Conservation (phyloP, 2,329 filamentous ascomycete species). For the Diaporthe sp. region DNA sequence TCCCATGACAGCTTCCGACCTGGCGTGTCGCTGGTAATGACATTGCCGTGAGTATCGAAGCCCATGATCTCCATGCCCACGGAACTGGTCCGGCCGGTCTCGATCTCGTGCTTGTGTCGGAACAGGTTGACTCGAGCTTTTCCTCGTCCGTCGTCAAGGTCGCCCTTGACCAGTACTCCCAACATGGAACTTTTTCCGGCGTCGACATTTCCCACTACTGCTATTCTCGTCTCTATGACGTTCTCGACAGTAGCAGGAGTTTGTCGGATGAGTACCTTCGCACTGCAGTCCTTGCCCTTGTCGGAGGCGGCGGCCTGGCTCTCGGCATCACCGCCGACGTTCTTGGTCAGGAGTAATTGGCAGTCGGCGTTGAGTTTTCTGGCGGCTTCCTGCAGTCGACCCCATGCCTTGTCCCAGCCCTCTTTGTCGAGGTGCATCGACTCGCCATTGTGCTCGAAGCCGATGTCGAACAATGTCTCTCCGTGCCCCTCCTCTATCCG, state of each 20-base stretch:
- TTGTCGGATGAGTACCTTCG: slow-evolving; percentile 89
- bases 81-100: slow-evolving; percentile 93
- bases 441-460: slow-evolving; percentile 90
- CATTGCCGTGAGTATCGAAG: slow-evolving; percentile 88
- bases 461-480: slow-evolving; percentile 92
- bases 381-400: slow-evolving; percentile 75
- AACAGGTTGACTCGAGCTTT: slow-evolving; percentile 96
- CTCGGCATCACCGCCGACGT: slow-evolving; percentile 84
- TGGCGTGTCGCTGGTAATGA: slow-evolving; percentile 84
- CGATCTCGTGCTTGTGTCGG: slow-evolving; percentile 97
- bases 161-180: slow-evolving; percentile 94
- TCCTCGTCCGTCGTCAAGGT: slow-evolving; percentile 93
- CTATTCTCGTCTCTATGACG: slow-evolving; percentile 95
- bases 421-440: slow-evolving; percentile 81
- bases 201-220: slow-evolving; percentile 97
- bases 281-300: slow-evolving; percentile 81
- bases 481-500: slow-evolving; percentile 87
- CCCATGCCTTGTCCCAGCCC: slow-evolving; percentile 82
- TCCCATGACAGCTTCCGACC: slow-evolving; percentile 93
- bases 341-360: slow-evolving; percentile 88
- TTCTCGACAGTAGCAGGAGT: slow-evolving; percentile 82
- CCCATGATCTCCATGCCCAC: slow-evolving; percentile 99
- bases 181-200: slow-evolving; percentile 97
- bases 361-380: slow-evolving; percentile 79
- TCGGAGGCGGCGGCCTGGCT: slow-evolving; percentile 69